Percentiles rank a stretch among this genome's conserved stretches.
phyloP scores from a whole-genome alignment of 1,284 basidiomycete genomes.

The Fomitiporia mediterranea region DNA sequence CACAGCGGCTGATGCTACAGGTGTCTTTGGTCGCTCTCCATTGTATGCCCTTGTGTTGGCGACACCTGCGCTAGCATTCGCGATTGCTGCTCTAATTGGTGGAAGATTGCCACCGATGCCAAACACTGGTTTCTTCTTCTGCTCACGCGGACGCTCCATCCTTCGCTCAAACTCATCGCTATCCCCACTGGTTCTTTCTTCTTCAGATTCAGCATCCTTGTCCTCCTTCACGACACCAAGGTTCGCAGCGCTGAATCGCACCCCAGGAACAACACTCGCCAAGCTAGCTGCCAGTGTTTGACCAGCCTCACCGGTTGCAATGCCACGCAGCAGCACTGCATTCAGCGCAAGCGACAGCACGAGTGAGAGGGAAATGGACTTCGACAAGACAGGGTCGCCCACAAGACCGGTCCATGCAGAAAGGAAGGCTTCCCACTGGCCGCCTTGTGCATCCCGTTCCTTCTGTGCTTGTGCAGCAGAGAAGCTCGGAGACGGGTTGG shows the following conservation, averaged over 20 bases:
- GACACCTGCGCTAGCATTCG: background rate
- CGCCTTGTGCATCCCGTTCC: background rate
- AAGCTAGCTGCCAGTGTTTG: slow-evolving; percentile 31
- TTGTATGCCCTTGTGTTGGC: background rate
- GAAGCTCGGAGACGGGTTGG: slow-evolving; percentile 17
- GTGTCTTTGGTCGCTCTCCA: slow-evolving; percentile 8
- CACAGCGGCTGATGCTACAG: slow-evolving; percentile 21
- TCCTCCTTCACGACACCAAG: slow-evolving; percentile 16
- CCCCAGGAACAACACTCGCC: slow-evolving; percentile 27
- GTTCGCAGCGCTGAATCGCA: slow-evolving; percentile 42
- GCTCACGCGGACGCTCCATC: slow-evolving; percentile 7
- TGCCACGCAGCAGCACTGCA: slow-evolving; percentile 88
- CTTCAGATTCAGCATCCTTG: slow-evolving; percentile 9
- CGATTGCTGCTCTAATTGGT: slow-evolving; percentile 1
- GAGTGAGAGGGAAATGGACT: slow-evolving; percentile 92
- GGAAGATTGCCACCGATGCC: slow-evolving; percentile 9
- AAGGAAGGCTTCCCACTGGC: slow-evolving; percentile 79
- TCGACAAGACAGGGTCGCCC: slow-evolving; percentile 91
- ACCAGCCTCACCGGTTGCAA: slow-evolving; percentile 45
- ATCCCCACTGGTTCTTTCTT: slow-evolving; percentile 1
- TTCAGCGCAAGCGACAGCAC: slow-evolving; percentile 89
- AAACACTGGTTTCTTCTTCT: slow-evolving; percentile 9
- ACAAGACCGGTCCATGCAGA: slow-evolving; percentile 92
- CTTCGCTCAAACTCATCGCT: slow-evolving; percentile 3
- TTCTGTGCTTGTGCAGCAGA: slow-evolving; percentile 23